Evolutionary conservation across 2,329 filamentous ascomycete genomes (phyloP).

Genomic region (Sphaerostilbella broomeana): DNA sequence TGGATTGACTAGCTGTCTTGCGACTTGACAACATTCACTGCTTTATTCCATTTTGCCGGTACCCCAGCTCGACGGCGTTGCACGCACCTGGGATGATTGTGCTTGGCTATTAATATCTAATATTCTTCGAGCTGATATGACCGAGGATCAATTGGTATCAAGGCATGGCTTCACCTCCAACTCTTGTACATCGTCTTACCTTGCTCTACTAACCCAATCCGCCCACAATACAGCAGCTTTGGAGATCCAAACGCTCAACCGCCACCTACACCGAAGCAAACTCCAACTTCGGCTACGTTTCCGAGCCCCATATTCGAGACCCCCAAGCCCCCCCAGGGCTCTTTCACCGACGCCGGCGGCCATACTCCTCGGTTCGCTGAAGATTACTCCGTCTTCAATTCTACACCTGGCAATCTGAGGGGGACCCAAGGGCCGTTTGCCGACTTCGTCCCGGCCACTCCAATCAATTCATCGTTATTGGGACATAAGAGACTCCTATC

Average conservation of each 20-base stretch:
- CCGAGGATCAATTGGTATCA: constrained; percentile 49
- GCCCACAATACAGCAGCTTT: constrained; percentile 41
- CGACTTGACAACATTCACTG: background rate
- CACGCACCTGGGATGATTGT: constrained; percentile 17
- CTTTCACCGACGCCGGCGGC: constrained; percentile 42
- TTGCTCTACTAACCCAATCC: constrained; percentile 9
- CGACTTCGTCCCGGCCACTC: constrained; percentile 36
- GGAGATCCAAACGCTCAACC: constrained; percentile 56
- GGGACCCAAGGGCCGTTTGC: constrained; percentile 39
- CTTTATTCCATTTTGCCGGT: background rate
- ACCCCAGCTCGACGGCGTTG: too few relatives aligned
- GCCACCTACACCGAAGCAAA: constrained; percentile 52
- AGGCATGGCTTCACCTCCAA: constrained; percentile 36
- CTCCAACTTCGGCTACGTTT: constrained; percentile 47
- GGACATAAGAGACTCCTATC: constrained; percentile 47
- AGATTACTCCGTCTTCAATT: constrained; percentile 59
- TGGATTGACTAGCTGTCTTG: too few relatives aligned
- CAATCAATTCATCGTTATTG: constrained; percentile 25
- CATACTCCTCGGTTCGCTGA: constrained; percentile 59
- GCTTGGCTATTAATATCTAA: constrained; percentile 13
- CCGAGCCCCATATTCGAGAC: constrained; percentile 53
- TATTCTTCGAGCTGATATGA: constrained; percentile 49
- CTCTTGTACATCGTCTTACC: constrained; percentile 18
- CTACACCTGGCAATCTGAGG: constrained; percentile 53
- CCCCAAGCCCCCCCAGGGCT: constrained; percentile 42